These are phyloP conservation scores for Tremellales sp. DNA, from an alignment of 1,284 basidiomycete genomes.

Conservation along the genomic window DNA sequence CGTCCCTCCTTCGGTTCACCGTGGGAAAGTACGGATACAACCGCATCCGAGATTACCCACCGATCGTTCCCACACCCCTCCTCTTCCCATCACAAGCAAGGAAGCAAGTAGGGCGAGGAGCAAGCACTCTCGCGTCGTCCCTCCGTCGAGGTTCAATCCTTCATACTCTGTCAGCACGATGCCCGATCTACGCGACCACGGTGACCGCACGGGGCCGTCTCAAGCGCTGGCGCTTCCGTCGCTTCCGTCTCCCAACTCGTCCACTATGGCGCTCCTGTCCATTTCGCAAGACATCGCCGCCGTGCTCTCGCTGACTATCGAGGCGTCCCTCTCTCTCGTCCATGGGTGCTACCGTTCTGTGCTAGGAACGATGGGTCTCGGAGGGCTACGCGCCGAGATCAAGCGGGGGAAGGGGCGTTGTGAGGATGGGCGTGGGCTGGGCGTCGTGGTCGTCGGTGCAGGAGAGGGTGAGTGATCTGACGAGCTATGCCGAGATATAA, in stretches of 20 bases:
- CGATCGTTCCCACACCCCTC: no score
- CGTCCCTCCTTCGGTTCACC: no score
- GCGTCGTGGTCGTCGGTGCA: constrained; percentile 39
- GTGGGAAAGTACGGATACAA: no score
- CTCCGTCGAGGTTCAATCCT: not conserved
- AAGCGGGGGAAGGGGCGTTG: not conserved
- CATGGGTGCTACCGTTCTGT: constrained; percentile 27
- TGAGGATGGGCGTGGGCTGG: constrained; percentile 30
- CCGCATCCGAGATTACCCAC: no score
- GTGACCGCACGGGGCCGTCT: no score
- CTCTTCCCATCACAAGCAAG: not conserved
- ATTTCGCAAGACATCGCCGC: constrained; percentile 40
- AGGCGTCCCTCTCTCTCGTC: constrained; percentile 29
- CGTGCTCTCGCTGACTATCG: constrained; percentile 36
- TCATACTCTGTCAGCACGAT: not conserved
- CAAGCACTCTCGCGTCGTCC: no score
- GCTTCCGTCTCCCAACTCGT: constrained; percentile 2
- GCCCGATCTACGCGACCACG: not conserved
- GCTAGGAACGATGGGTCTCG: constrained; percentile 25
- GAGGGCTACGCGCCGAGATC: constrained; percentile 7
- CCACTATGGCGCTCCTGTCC: constrained; percentile 25
- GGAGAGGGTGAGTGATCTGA: constrained; percentile 28
- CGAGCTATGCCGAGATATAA: not conserved
- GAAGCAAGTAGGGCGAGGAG: no score
- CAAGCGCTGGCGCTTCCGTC: no score